Evolutionary conservation across 2,329 filamentous ascomycete genomes (phyloP), one percentile per base, ranked within the genome.

Genomic region (Scytalidium lignicola): DNA sequence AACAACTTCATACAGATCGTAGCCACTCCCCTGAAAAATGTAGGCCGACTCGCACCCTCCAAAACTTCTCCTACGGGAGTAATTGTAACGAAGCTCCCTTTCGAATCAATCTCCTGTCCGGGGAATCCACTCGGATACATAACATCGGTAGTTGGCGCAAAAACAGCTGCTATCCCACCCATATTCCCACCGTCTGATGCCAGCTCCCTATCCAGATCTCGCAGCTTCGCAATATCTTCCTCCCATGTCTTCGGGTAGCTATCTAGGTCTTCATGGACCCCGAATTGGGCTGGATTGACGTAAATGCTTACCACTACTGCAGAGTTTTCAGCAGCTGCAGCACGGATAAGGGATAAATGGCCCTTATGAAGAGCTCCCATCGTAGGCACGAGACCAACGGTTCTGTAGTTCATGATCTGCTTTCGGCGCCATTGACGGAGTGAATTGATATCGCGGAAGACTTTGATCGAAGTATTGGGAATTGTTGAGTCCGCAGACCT

Each of bases 331-430:
- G 76, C 74, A 1, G 91, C 91, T 2, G 93, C 93, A 58, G 84
- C 80, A 51, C 89, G 86, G 61, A 96, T 86, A 19, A 99, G 79
- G 3, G 88, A 87, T 46, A 96, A 70, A 70, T 99, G 93, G 39
- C 93, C 93, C 48, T 83, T 80, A 68, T 99, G 93, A n/a, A 99
- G 78, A 44, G 93, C 93, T 54, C 93, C 93, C 93, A 99, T 97
- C 26, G 93, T 99, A 1, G 93, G 93, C 29, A 99, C 90, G 22
- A 99, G 82, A 51, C 87, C 90, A 50, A 99, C 83, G 41, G 83
- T 84, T 50, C 85, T 81, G 59, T 85, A 79, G 61, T 83, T 76
- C 51, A 82, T 70, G 29, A 82, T 70, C 52, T 90, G 81, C 39
- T 82, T 77, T 19, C 73, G 76, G 29, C 90, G 83, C 74, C 85